Evolutionary conservation across 306 rosid genomes (phyloP), one percentile per base, ranked within the genome.

Genomic region (Lathyrus aphaca): DNA sequence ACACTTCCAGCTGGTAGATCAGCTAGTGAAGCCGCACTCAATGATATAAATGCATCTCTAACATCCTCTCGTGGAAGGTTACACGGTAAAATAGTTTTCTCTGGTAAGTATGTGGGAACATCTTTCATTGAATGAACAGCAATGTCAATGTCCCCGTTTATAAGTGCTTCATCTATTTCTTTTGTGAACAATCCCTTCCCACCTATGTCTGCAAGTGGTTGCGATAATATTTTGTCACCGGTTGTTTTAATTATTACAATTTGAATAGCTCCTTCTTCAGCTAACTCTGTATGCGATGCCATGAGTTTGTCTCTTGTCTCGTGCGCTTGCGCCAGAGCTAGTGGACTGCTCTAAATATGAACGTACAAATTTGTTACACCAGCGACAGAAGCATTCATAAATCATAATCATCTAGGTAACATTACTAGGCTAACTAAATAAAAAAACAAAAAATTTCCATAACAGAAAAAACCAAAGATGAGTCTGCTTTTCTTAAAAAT

Each of bases 41-140:
- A 68, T 17, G 87, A 92, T 65, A 92, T 86, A 82, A 92, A 92
- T 8, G 95, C 98, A 75, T 89, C 98, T 18, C 98, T 81, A 1
- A 87, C 98, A 75, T 92, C 98, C 84, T 92, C 98, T 2, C 96
- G 91, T 0, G 61, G 91, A 77, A 92, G 96, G 61, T 92, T 92
- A 74, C 98, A 92, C 0, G 98, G 98, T n/a, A 89, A 72, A 74
- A 89, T 83, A 8, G 91, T 92, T 77, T 83, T 67, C 17, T 89
- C 88, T 0, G 98, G 96, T 55, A 92, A 77, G 72, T 84, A 85
- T 4, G 98, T 92, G 1, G 98, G 98, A 14, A 92, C 98, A 25
- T 92, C 98, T 69, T 92, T 92, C 98, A 92, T 92, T 1, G 96
- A 92, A 68, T 92, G 98, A 39, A 89, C 96, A 13, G 96, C 96